Base-by-base conservation (phyloP, 257 asterid species). In the Mentha longifolia region DNA sequence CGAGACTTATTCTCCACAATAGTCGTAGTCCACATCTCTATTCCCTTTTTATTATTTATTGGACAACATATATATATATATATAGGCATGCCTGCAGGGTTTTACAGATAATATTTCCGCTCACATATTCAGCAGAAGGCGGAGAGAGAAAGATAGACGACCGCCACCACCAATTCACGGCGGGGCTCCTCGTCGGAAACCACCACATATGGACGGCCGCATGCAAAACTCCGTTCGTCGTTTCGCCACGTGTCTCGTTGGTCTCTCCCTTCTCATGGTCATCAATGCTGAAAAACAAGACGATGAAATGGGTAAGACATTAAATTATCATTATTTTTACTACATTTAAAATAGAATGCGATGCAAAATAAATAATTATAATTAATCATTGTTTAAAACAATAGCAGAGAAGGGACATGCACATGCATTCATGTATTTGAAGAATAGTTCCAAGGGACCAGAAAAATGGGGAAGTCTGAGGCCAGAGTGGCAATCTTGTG, bases 391-490 rank as follows among this genome's bases (percentile, higher is more conserved):
- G 43, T 25, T 25, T 25, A 25, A 25, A 25, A 25, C 2, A 25
- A 25, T 25, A 25, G 45, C 78, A 85, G 88, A 65, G n/a, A 57
- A 79, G 14, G 89, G 84, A n/a, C n/a, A n/a, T n/a, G n/a, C n/a
- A 47, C 64, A 13, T 3, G 58, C 62, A 19, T 92, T 84, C 73
- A 66, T 56, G 50, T 92, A 92, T 56, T 7, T 19, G 72, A 33
- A 9, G 1, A 74, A 69, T 16, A 49, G 62, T 0, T 60, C 33
- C 0, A 82, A 57, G 3, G 98, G 98, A 54, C 98, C 98, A 35
- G 52, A 84, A 10, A 70, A 79, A 0, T 92, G 96, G 98, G 89
- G 90, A 0, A 16, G 13, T 2, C 28, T 92, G 11, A 75, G 84
- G 7, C 37, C 79, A 0, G 42, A 80, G 1, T 92, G 96, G 95